Evolutionary conservation across 305 asterid genomes (phyloP), one percentile per base, ranked within the genome.

Genomic region (Fraxinus ornus): DNA sequence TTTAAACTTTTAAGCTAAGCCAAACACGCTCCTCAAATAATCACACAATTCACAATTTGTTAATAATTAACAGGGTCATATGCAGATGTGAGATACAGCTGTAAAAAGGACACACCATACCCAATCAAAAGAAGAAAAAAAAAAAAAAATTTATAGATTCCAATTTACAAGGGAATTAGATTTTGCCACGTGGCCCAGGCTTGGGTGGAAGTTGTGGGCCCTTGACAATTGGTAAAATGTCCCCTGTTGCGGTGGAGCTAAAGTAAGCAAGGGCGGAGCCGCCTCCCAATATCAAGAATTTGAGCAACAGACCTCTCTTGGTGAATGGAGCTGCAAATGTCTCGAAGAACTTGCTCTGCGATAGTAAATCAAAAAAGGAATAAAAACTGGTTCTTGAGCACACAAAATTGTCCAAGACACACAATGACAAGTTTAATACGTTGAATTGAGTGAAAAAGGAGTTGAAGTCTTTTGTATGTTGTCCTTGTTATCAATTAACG

Each of bases 321-420:
- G 98, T 94, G 93, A 94, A 96, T 28, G 98, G 98, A 71, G 98
- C 99, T 68, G 98, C 98, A 90, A 96, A 96, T 82, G 98, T 96
- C 91, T 93, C 97, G 49, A 96, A 96, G 88, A 96, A 94, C 86
- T 93, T 92, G 94, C 98, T 96, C 97, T 94, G 74, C 35, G 4
- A 26, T 66, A 4, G 35, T 66, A 26, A 52, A 66, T 17, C 8
- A 17, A 17, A 2, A 41, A 3, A 2, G 55, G 13, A 47, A 12
- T 12, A 13, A 12, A 52, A 52, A 4, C 21, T 5, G 24, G 22
- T 52, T 52, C 8, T 52, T 17, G 22, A 17, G 64, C 64, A 17
- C 64, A 17, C 8, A 5, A 47, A 3, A 5, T 13, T 47, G 17
- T 47, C 19, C 57, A 47, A 47, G 19, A 13, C 19, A 13, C 57